Percentiles rank a stretch among this genome's conserved stretches.
These are phyloP conservation scores for Acacia confusa DNA, from an alignment of 306 rosid genomes.

Conservation along the genomic window DNA sequence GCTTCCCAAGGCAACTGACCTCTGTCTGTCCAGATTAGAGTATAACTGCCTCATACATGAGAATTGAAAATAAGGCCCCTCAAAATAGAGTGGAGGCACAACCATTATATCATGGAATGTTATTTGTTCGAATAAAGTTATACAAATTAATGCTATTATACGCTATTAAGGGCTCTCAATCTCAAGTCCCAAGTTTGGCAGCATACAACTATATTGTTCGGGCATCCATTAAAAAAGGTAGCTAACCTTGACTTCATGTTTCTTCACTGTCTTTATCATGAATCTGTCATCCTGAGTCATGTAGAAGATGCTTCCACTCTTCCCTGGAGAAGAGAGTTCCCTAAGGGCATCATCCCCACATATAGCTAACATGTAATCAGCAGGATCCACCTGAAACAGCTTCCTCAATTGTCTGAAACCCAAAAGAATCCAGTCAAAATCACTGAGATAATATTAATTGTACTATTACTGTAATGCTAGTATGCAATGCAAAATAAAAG, in stretches of 20 bases:
- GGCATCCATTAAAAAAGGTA: conserved; percentile 21
- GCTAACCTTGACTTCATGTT: conserved; percentile 95
- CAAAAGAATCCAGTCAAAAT: conserved; percentile 28
- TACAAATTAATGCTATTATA: background rate
- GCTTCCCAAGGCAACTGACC: background rate
- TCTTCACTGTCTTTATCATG: conserved; percentile 97
- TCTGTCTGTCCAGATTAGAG: background rate
- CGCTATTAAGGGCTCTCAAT: background rate
- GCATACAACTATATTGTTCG: conserved; percentile 18
- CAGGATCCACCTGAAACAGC: conserved; percentile 55
- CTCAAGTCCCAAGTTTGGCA: conserved; percentile 18
- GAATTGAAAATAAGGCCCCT: background rate
- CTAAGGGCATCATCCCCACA: conserved; percentile 53
- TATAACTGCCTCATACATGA: background rate
- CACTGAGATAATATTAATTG: background rate
- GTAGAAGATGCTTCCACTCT: conserved; percentile 93
- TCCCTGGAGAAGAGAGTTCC: conserved; percentile 84
- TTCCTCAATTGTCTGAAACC: conserved; percentile 71
- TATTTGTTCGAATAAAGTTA: background rate
- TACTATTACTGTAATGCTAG: background rate
- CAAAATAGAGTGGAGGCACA: background rate
- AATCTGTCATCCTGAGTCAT: conserved; percentile 95
- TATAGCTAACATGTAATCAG: conserved; percentile 55
- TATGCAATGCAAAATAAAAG: conserved; percentile 10
- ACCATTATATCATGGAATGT: background rate